phyloP scores from a whole-genome alignment of 352 stramenopile genomes.

The Pythium inflatum region DNA sequence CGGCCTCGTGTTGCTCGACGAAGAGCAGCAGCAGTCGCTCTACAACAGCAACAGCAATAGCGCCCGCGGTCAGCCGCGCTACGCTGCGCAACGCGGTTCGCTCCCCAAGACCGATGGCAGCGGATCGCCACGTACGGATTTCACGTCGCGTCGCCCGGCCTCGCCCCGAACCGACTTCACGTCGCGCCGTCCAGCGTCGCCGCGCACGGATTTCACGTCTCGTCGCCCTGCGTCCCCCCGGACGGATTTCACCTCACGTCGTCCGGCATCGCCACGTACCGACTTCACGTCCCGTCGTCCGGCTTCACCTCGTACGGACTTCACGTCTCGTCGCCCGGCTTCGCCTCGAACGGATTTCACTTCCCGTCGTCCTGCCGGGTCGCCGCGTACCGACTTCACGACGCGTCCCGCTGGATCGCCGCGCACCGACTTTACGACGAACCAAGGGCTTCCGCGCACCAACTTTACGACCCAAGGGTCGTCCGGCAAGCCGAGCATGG shows the following conservation, averaged over 20 bases:
- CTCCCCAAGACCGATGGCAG: not conserved
- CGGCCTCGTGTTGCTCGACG: conserved; percentile 53
- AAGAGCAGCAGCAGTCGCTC: conserved; percentile 55
- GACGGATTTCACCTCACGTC: conserved; percentile 2
- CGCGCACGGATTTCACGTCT: conserved; percentile 5
- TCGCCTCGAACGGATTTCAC: too few species aligned
- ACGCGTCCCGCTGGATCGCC: not conserved
- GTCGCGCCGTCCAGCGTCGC: not conserved
- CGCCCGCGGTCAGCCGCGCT: not conserved
- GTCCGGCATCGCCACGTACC: not conserved
- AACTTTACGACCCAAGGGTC: conserved; percentile 19
- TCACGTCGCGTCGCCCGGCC: too few species aligned
- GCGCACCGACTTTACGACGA: conserved; percentile 21
- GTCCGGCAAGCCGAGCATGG: conserved; percentile 19
- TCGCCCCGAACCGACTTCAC: too few species aligned
- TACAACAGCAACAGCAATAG: conserved; percentile 13
- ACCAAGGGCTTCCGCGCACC: conserved; percentile 11
- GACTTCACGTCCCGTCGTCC: conserved; percentile 4
- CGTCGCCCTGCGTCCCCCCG: not conserved
- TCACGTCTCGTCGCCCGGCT: not conserved
- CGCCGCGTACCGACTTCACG: conserved; percentile 16
- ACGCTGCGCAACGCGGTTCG: not conserved
- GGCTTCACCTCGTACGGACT: conserved; percentile 5
- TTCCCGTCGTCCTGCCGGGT: too few species aligned
- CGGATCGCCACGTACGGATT: too few species aligned